Base-by-base conservation (phyloP, 2,329 filamentous ascomycete genomes). In the Pezicula neosporulosa region DNA sequence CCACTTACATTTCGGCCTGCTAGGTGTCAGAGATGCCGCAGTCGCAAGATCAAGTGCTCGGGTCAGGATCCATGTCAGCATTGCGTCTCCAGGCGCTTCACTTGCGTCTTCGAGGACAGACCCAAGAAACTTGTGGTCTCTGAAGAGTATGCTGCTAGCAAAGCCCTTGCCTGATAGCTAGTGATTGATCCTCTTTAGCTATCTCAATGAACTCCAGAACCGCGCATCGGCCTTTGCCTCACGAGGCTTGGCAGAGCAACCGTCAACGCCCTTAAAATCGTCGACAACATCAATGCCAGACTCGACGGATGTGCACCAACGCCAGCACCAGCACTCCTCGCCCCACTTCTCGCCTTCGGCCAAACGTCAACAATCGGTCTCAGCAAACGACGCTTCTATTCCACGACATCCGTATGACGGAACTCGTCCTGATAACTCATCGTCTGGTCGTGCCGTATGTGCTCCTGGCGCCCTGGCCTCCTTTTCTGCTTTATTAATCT, bases 41-140 rank as follows among this genome's bases (percentile, higher is more conserved):
- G 27, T 33, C 42, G 42, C 21, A 44, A 44, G 42, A 44, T 44
- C 21, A 44, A 44, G 27, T 44, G 42, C 13, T 44, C 42, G 10
- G 42, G 42, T 16, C 42, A 44, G 27, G 21, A 44, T 28, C 42
- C 42, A 28, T 44, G 42, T 24, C 42, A 44, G 10, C 42, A 44
- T 8, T 44, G 42, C n/a, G 27, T 44, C 19, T 24, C 42, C 24
- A 27, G 27, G 27, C 24, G 21, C 27, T 28, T 44, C 21, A 27
- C 27, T 28, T 44, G 42, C 27, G 24, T 44, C 27, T 44, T 44
- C n/a, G 42, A 44, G n/a, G 42, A 44, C 21, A 44, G 42, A 28
- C 42, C 42, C n/a, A 44, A 30, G 42, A 44, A 44, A 30, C 42
- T 44, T 28, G 42, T 44, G 9, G 42, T 44, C 10, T 44, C 42